These are phyloP conservation scores for Colletotrichum tofieldiae DNA, from an alignment of 2,329 filamentous ascomycete species.

Conservation along the genomic window DNA sequence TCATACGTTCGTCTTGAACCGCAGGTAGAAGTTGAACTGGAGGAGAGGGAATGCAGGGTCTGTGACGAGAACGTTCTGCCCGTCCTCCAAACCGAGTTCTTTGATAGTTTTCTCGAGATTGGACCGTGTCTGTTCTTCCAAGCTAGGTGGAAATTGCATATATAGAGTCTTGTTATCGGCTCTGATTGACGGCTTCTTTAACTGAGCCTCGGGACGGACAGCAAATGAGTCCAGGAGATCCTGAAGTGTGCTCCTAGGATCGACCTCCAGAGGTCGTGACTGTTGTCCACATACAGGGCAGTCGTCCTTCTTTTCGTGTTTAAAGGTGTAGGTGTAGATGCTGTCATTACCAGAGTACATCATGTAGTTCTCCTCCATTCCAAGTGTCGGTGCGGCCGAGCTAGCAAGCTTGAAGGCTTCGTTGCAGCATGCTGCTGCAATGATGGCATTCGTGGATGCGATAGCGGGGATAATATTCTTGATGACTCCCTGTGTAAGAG, in stretches of 20 bases:
- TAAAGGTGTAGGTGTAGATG: constrained; percentile 98
- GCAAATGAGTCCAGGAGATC: constrained; percentile 90
- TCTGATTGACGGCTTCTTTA: constrained; percentile 93
- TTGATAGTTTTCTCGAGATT: constrained; percentile 85
- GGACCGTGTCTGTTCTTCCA: constrained; percentile 87
- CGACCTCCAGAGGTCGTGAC: constrained; percentile 81
- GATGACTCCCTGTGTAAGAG: constrained; percentile 95
- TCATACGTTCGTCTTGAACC: constrained; percentile 56
- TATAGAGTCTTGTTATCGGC: constrained; percentile 88
- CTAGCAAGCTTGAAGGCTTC: constrained; percentile 97
- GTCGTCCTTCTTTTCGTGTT: constrained; percentile 93
- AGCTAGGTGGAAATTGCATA: constrained; percentile 84
- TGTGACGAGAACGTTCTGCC: constrained; percentile 92
- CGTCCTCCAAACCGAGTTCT: constrained; percentile 81
- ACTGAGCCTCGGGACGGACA: constrained; percentile 87
- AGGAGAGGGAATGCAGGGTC: constrained; percentile 90
- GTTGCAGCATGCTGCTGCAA: constrained; percentile 95
- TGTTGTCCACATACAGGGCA: constrained; percentile 94
- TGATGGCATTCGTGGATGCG: constrained; percentile 96
- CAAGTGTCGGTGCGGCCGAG: constrained; percentile 83
- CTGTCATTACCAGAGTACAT: constrained; percentile 98
- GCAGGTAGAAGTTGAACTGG: constrained; percentile 72
- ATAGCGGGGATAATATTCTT: constrained; percentile 99
- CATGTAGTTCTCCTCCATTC: constrained; percentile 92
- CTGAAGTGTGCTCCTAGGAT: constrained; percentile 80